Evolutionary conservation across 1,284 basidiomycete genomes (phyloP), one percentile per base, ranked within the genome.

Genomic region (Austroboletus niveus): DNA sequence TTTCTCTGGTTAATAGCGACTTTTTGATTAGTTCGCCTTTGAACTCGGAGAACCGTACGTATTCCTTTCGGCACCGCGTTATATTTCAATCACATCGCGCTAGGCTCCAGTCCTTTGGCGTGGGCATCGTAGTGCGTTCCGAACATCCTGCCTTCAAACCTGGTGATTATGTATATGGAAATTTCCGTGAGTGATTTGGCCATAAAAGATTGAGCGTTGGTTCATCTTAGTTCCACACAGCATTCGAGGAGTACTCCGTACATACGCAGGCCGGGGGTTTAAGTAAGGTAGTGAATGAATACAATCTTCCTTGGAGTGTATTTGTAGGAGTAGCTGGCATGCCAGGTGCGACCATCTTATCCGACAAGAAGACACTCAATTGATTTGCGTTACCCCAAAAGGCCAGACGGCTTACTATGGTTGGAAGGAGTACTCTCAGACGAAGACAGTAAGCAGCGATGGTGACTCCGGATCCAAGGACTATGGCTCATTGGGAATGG

Each of bases 391-490:
- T 15, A 36, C 22, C n/a, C 35, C 8, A 20, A 39, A 39, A 63
- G 63, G 61, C 15, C 15, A 51, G 29, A 64, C 61, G 2, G 49
- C 60, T 12, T 60, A 62, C 29, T 49, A 38, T 7, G 59, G 56
- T 3, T 63, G 61, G 63, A 63, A 61, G 24, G 61, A 61, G 24
- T 42, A 57, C 42, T 45, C 61, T 0, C 48, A 3, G 11, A 57
- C 55, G 22, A 62, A 64, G 50, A 53, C 60, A 27, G 61, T 54
- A 22, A 44, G 51, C 7, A 5, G 9, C 8, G 9, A 6, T 40
- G 6, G 3, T 11, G 24, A 3, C 11, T 17, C 8, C 31, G 4
- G 5, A 14, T 42, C 9, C 10, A 7, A 7, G n/a, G n/a, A 20
- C 47, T 34, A 31, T n/a, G 15, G 15, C 4, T n/a, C 4, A 39